Evolutionary conservation across 2,329 filamentous ascomycete species (phyloP).

Genomic region (Lasiodiplodia sp.): DNA sequence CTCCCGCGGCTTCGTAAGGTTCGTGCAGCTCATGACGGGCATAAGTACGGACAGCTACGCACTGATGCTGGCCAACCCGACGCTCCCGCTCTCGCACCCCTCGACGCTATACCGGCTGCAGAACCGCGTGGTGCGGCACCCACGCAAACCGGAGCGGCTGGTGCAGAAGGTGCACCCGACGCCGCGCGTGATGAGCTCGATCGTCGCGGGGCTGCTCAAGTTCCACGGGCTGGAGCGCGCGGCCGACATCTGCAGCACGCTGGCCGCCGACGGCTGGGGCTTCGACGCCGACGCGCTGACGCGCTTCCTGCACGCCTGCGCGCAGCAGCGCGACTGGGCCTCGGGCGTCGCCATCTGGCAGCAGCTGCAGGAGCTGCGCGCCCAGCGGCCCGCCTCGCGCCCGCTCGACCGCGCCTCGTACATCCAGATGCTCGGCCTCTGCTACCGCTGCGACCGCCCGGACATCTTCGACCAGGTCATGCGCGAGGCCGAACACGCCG

Average conservation of each 20-base stretch:
- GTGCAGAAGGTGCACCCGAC: constrained; percentile 55
- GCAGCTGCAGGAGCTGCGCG: constrained; percentile 46
- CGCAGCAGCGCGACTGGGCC: constrained; percentile 47
- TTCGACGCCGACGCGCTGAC: constrained; percentile 49
- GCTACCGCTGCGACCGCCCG: constrained; percentile 10
- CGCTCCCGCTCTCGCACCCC: constrained; percentile 38
- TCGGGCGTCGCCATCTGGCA: constrained; percentile 51
- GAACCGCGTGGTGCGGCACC: constrained; percentile 19
- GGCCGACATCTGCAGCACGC: constrained; percentile 50
- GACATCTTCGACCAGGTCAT: constrained; percentile 16
- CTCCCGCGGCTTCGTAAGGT: constrained; percentile 45
- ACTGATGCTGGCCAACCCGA: constrained; percentile 50
- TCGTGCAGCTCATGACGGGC: constrained; percentile 53
- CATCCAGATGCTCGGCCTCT: constrained; percentile 28
- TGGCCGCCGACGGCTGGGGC: constrained; percentile 56
- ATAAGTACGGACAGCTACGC: constrained; percentile 38
- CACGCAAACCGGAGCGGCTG: constrained; percentile 40
- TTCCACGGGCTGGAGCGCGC: constrained; percentile 55
- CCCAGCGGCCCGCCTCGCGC: not conserved
- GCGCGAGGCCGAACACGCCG: constrained; percentile 2
- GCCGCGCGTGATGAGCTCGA: constrained; percentile 51
- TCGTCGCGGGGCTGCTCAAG: constrained; percentile 52
- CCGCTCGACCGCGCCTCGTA: constrained; percentile 19
- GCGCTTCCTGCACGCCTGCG: constrained; percentile 51
- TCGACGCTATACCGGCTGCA: not conserved